phyloP scores from a whole-genome alignment of 225 moss, liverwort and hornwort genomes.

The Bryoerythrophyllum caledonicum region DNA sequence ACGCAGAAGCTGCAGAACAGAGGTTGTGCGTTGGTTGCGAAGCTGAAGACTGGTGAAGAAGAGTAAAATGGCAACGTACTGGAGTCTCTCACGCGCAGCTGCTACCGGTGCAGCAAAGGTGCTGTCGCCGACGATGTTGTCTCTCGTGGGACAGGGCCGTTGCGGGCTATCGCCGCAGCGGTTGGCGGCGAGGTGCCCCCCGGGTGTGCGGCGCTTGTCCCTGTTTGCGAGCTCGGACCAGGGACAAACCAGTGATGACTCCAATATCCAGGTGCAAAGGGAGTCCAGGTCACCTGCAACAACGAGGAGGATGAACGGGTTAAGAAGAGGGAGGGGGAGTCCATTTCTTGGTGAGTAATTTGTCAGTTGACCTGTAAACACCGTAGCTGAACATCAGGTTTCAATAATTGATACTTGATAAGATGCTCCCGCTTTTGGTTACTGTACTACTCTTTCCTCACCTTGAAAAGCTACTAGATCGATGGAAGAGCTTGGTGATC shows the following conservation, averaged over 20 bases:
- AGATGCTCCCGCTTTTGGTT: too few relatives aligned
- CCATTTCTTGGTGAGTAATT: constrained; percentile 9
- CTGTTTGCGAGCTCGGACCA: background rate
- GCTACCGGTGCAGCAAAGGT: background rate
- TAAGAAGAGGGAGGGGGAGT: constrained; percentile 1
- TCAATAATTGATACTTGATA: too few relatives aligned
- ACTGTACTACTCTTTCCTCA: too few relatives aligned
- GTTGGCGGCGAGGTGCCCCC: background rate
- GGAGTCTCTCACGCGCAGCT: background rate
- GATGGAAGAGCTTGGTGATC: too few relatives aligned
- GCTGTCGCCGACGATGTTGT: background rate
- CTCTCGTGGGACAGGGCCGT: background rate
- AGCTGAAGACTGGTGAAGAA: background rate
- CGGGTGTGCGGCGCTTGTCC: constrained; percentile 3
- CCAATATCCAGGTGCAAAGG: background rate
- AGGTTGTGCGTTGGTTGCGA: background rate
- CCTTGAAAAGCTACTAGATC: too few relatives aligned
- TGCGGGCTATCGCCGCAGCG: too few relatives aligned
- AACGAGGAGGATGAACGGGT: background rate
- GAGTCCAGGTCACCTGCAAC: background rate
- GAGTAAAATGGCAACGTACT: constrained; percentile 7
- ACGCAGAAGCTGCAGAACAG: background rate
- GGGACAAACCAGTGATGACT: background rate
- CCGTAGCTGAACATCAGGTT: too few relatives aligned
- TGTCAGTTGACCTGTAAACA: background rate